Evolutionary conservation across 176 grass and related monocot genomes (phyloP).

Genomic region (Aegilops umbellulata): DNA sequence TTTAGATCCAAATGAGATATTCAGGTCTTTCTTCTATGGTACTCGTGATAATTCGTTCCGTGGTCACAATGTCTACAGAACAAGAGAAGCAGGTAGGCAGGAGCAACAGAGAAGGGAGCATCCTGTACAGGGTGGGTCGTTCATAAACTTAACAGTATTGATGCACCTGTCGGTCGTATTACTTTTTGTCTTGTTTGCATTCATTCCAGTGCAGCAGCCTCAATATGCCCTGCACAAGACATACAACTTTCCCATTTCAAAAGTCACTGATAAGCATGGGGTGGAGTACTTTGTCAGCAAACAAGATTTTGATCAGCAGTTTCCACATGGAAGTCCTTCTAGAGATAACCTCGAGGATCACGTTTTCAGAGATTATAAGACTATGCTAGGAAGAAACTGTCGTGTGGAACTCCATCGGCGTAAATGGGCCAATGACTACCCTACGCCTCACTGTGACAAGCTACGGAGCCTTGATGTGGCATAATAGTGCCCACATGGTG

Average conservation of each 20-base stretch:
- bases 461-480: slow-evolving; percentile 43
- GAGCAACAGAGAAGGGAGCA: slow-evolving; percentile 49
- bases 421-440: slow-evolving; percentile 59
- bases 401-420: slow-evolving; percentile 58
- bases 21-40: slow-evolving; percentile 80
- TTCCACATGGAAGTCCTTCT: slow-evolving; percentile 51
- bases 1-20: slow-evolving; percentile 82
- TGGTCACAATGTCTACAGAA: slow-evolving; percentile 39
- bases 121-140: slow-evolving; percentile 20
- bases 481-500: slow-evolving; percentile 33
- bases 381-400: slow-evolving; percentile 56
- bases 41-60: slow-evolving; percentile 49
- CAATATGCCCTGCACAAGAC: slow-evolving; percentile 79
- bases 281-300: slow-evolving; percentile 80
- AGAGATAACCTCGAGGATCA: slow-evolving; percentile 70
- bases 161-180: slow-evolving; percentile 53
- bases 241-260: slow-evolving; percentile 52
- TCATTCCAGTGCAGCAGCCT: slow-evolving; percentile 47
- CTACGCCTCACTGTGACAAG: slow-evolving; percentile 79
- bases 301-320: slow-evolving; percentile 76
- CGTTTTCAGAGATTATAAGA: slow-evolving; percentile 75
- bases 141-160: slow-evolving; percentile 44
- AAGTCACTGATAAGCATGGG: slow-evolving; percentile 59
- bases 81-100: slow-evolving; percentile 46
- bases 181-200: slow-evolving; percentile 55